These are phyloP conservation scores for Astraeus odoratus DNA, from an alignment of 768 basidiomycete genomes.

Conservation along the genomic window DNA sequence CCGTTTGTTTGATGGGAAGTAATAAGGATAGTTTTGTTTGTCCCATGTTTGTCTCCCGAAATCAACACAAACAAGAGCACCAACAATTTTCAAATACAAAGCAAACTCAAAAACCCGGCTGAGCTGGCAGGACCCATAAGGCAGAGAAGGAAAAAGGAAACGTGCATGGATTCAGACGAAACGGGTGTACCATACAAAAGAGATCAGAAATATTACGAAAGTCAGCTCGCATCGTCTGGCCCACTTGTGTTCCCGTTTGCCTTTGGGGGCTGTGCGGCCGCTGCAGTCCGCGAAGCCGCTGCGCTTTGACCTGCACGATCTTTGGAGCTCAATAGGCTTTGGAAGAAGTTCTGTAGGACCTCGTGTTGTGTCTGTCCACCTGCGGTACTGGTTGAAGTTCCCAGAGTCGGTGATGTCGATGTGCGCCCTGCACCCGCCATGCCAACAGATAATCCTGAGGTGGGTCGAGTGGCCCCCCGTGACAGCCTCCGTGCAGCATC, in stretches of 20 bases:
- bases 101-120: conserved; percentile 1
- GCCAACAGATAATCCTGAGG: conserved; percentile 35
- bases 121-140: background rate
- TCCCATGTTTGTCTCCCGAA: conserved; percentile 8
- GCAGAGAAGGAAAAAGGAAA: background rate
- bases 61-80: background rate
- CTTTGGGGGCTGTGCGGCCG: conserved; percentile 18
- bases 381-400: conserved; percentile 35
- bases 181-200: background rate
- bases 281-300: conserved; percentile 19
- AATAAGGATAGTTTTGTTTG: conserved; percentile 11
- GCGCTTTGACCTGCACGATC: conserved; percentile 40
- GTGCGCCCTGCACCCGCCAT: conserved; percentile 28
- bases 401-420: conserved; percentile 35
- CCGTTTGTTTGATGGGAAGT: conserved; percentile 2
- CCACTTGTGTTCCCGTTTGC: conserved; percentile 30
- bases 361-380: conserved; percentile 71
- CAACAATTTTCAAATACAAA: conserved; percentile 1
- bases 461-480: conserved; percentile 17
- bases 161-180: background rate
- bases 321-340: conserved; percentile 67
- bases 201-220: background rate
- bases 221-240: conserved; percentile 32
- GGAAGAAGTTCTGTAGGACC: conserved; percentile 84
- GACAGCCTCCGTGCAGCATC: conserved; percentile 31